Evolutionary conservation across 768 basidiomycete genomes (phyloP), one percentile per base, ranked within the genome.

Genomic region (Rhizopogon vesiculosus): DNA sequence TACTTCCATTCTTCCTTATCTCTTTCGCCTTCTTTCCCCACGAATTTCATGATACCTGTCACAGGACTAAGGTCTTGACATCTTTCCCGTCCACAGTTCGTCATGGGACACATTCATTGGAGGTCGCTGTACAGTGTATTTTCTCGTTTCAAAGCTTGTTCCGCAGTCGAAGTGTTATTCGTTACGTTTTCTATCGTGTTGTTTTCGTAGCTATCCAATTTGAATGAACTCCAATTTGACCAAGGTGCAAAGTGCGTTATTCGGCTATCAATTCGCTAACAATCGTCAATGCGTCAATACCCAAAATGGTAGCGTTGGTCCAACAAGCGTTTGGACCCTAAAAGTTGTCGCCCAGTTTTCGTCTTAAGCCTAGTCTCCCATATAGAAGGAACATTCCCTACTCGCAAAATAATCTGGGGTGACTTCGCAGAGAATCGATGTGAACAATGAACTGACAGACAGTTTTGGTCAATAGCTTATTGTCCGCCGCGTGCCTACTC

Each of bases 401-500:
- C 25, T 25, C 25, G 25, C 25, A 25, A 25, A 25, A 4, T 25
- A 25, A 5, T 25, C 25, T 25, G 4, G 9, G 31, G 31, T 33
- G 31, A 33, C 31, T 33, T 33, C 31, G 31, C 31, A 9, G 9
- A 33, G 35, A 12, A 38, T 10, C 10, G 13, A 5, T 38, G 12
- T 5, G 35, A 38, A 38, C 51, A 3, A 25, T 9, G 54, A 28
- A 40, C n/a, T 13, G 29, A 19, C 12, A 15, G 2, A 19, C 42
- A 16, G 3, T 53, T 53, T 49, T 19, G 45, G 62, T 22, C 42
- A 42, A 53, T 55, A 29, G 28, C 38, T 66, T 66, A 57, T 66
- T 51, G 54, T 25, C 42, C 35, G 28, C 33, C 52, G 39, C 46
- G 28, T 18, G 35, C n/a, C 19, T 28, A 6, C 41, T 7, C 25